These are phyloP conservation scores for Echinosophora koreensis DNA, from an alignment of 306 rosid species.

Conservation along the genomic window DNA sequence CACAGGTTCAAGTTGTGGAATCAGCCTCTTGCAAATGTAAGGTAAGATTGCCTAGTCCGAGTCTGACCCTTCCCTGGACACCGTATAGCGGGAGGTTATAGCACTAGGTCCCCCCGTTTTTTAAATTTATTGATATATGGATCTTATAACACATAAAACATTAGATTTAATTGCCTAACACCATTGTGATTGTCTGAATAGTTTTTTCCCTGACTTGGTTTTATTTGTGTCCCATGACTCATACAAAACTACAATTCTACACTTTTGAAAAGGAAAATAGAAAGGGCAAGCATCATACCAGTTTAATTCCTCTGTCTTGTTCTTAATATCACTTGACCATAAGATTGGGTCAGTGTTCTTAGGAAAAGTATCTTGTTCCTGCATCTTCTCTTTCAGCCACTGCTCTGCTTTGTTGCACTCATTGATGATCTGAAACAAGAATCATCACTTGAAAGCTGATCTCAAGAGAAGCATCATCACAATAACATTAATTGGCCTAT, in stretches of 20 bases:
- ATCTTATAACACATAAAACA: constrained; percentile 22
- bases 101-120: too few species aligned
- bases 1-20: too few species aligned
- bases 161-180: constrained; percentile 1
- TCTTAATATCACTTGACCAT: constrained; percentile 67
- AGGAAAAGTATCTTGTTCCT: constrained; percentile 72
- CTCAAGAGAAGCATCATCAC: constrained; percentile 43
- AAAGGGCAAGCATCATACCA: constrained; percentile 57
- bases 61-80: too few species aligned
- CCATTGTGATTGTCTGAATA: constrained; percentile 16
- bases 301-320: constrained; percentile 64
- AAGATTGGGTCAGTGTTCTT: constrained; percentile 68
- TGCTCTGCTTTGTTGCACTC: constrained; percentile 74
- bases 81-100: too few species aligned
- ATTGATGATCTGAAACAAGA: constrained; percentile 57
- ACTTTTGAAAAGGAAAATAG: constrained; percentile 20
- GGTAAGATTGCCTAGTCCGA: too few species aligned
- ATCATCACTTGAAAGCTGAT: constrained; percentile 26
- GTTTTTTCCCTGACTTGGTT: neutral
- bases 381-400: constrained; percentile 77
- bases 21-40: too few species aligned
- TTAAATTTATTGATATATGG: neutral
- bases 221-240: constrained; percentile 10
- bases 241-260: constrained; percentile 11
- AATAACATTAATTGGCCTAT: constrained; percentile 16